Evolutionary conservation across 2,329 filamentous ascomycete genomes (phyloP), one percentile per base, ranked within the genome.

Genomic region (Hypomyces rosellus): DNA sequence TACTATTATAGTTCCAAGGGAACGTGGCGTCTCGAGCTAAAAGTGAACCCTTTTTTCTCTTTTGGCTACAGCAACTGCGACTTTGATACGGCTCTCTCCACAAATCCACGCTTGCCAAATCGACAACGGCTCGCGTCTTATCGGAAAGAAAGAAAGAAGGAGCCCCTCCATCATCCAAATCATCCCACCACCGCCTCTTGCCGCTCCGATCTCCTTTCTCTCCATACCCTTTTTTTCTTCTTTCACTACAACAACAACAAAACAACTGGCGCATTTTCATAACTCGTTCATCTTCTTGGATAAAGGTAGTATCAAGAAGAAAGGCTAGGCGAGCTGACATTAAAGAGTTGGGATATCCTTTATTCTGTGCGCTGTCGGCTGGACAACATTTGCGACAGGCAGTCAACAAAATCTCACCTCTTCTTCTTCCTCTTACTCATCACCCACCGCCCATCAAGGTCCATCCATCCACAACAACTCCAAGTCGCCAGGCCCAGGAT

Each of bases 61-160:
- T 30, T 30, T 30, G 25, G 25, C 25, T 30, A 30, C 25, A 11
- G 25, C 25, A 30, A 30, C 25, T 30, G 25, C 25, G 25, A 30
- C 25, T 30, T 30, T 30, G 25, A 30, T 30, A 30, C 25, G 25
- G 6, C 25, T 30, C 25, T 30, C 25, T 42, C 42, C 15, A 30
- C 42, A 45, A 46, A 49, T 40, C 37, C 46, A 37, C 42, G 41
- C 46, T 36, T 49, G 46, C 42, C 48, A 52, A 51, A 49, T 49
- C 50, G 42, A 52, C 50, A 34, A 49, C 37, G 45, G 42, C 42
- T 22, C 12, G 37, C 42, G 42, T 46, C 50, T 52, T 52, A 52
- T 52, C 50, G 46, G 50, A 45, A 14, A 40, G 42, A 44, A 43
- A 47, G 45, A 45, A 15, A 44, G 40, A 44, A 16, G 25, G 25